phyloP scores from a whole-genome alignment of 805 yeast genomes.

The Ogataea nonfermentans region DNA sequence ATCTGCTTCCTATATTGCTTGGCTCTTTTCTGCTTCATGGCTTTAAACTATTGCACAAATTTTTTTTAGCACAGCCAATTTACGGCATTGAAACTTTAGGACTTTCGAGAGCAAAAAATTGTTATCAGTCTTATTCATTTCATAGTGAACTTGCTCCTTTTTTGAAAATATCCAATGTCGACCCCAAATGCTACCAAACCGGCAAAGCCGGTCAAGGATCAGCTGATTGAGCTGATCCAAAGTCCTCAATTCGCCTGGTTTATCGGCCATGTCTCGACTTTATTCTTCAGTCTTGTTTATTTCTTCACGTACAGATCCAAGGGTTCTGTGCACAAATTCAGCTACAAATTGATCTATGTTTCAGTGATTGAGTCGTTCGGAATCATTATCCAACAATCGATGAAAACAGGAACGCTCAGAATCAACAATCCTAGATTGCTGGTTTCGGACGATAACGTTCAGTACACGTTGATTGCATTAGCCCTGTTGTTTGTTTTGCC shows the following conservation, averaged over 20 bases:
- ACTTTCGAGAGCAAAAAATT: conserved; percentile 4
- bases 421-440: conserved; percentile 27
- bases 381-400: conserved; percentile 66
- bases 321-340: conserved; percentile 36
- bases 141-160: neutral
- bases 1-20: conserved; percentile 91
- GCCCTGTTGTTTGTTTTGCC: conserved; percentile 58
- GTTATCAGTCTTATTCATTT: conserved; percentile 8
- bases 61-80: conserved; percentile 11
- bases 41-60: conserved; percentile 11
- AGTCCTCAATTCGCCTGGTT: conserved; percentile 79
- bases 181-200: conserved; percentile 10
- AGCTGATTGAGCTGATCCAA: conserved; percentile 26
- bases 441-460: conserved; percentile 45
- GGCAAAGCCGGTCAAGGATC: conserved; percentile 10
- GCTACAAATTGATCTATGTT: conserved; percentile 59
- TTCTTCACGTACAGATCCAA: conserved; percentile 34
- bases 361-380: conserved; percentile 75
- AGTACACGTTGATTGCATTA: conserved; percentile 60
- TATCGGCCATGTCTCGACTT: conserved; percentile 51
- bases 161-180: conserved; percentile 4
- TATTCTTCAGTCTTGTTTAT: conserved; percentile 41
- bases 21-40: conserved; percentile 95
- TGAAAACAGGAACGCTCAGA: conserved; percentile 34
- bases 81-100: neutral